These are phyloP conservation scores for Globisporangium cystogenes DNA, from an alignment of 352 stramenopile species.

Conservation along the genomic window DNA sequence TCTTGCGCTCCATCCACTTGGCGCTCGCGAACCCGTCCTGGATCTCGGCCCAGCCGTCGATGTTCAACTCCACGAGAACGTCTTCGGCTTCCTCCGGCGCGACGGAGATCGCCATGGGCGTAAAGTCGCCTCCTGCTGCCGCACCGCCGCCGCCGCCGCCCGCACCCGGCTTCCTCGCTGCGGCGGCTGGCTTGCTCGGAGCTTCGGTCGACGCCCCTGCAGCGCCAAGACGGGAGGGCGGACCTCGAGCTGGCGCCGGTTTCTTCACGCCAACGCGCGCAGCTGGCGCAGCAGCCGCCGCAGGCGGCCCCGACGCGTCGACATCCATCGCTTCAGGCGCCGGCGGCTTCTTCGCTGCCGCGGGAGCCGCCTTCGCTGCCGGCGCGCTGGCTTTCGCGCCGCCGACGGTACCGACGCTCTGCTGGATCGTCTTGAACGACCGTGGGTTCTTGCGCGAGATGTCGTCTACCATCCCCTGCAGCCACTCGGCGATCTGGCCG, in stretches of 20 bases:
- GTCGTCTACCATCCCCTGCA: slow-evolving; percentile 57
- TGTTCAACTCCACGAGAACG: slow-evolving; percentile 45
- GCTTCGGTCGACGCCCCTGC: slow-evolving; percentile 29
- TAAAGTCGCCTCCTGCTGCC: slow-evolving; percentile 43
- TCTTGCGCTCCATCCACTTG: slow-evolving; percentile 84
- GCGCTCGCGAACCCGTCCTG: slow-evolving; percentile 54
- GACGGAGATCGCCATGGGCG: slow-evolving; percentile 55
- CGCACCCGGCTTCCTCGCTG: slow-evolving; percentile 22
- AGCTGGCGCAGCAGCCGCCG: not conserved
- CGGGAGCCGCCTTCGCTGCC: slow-evolving; percentile 11
- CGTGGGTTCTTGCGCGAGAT: slow-evolving; percentile 68
- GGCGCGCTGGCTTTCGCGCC: not conserved
- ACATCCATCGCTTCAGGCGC: slow-evolving; percentile 20
- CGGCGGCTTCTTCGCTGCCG: slow-evolving; percentile 4
- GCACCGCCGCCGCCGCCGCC: slow-evolving; percentile 4
- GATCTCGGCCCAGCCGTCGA: slow-evolving; percentile 54
- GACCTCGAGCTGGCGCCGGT: slow-evolving; percentile 19
- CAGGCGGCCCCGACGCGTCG: slow-evolving; percentile 8
- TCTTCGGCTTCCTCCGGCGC: slow-evolving; percentile 62
- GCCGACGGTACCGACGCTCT: slow-evolving; percentile 25
- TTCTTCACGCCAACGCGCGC: slow-evolving; percentile 15
- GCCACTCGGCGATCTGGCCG: slow-evolving; percentile 39
- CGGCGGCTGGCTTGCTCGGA: slow-evolving; percentile 17
- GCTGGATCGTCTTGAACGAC: slow-evolving; percentile 61
- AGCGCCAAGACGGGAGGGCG: slow-evolving; percentile 41